A percentile compares a stretch with the other conserved stretches of the same genome.
Conservation (phyloP, 2,329 filamentous ascomycete genomes). For the Ceratocystis eucalypticola region DNA sequence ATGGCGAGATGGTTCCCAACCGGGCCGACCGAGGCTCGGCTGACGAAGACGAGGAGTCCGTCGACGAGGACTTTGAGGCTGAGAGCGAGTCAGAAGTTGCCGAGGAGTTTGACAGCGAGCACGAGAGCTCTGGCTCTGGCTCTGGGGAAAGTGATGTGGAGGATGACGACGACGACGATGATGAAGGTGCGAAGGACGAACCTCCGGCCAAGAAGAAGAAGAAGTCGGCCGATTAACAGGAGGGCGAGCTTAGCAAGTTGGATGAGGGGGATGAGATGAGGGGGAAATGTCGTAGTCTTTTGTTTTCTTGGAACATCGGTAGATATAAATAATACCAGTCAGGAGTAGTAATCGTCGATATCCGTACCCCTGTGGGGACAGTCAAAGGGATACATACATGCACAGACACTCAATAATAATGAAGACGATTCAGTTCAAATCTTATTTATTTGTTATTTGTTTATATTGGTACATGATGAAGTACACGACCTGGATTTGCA, state of each 20-base stretch:
- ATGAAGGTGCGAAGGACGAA: slow-evolving; percentile 31
- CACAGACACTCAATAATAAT: background rate
- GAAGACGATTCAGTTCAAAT: background rate
- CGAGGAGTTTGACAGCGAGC: slow-evolving; percentile 85
- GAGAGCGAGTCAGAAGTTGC: slow-evolving; percentile 91
- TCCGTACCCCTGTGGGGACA: background rate
- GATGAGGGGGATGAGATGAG: slow-evolving; percentile 16
- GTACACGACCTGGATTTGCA: background rate
- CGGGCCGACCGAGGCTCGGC: slow-evolving; percentile 67
- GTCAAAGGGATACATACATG: background rate
- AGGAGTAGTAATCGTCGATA: background rate
- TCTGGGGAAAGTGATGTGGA: slow-evolving; percentile 38
- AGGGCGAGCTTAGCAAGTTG: background rate
- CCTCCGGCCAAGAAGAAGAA: slow-evolving; percentile 41
- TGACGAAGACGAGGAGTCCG: slow-evolving; percentile 89
- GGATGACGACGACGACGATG: slow-evolving; percentile 32
- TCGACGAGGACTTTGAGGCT: slow-evolving; percentile 90
- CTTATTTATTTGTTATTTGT: background rate
- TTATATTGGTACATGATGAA: background rate
- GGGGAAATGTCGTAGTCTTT: slow-evolving; percentile 4
- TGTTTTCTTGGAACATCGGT: background rate
- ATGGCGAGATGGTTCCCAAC: slow-evolving; percentile 55
- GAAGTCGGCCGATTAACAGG: slow-evolving; percentile 26
- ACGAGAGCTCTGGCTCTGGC: slow-evolving; percentile 68
- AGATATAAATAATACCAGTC: background rate